A percentile compares a stretch with the other conserved stretches of the same genome.
These are phyloP conservation scores for Nannochloris sp. DNA, from an alignment of 139 green algal genomes.

Conservation along the genomic window DNA sequence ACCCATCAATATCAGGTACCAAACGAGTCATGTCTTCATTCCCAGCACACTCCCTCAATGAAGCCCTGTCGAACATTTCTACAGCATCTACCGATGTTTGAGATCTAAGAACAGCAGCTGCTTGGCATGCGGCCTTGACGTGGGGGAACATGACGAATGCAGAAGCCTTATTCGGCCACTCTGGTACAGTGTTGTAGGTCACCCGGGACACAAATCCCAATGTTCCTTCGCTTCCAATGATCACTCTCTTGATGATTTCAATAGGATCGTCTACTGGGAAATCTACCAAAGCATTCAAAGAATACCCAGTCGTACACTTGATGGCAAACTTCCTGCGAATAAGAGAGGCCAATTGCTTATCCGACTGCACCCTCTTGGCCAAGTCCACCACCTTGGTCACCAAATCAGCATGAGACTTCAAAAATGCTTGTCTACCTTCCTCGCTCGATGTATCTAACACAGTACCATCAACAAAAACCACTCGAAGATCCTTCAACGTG, in stretches of 20 bases:
- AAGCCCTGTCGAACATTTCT: conserved; percentile 89
- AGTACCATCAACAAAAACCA: conserved; percentile 89
- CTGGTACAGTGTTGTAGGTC: conserved; percentile 92
- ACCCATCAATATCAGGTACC: conserved; percentile 72
- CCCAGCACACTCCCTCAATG: conserved; percentile 59
- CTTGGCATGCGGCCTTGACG: conserved; percentile 68
- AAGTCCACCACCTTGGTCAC: conserved; percentile 68
- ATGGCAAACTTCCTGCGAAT: conserved; percentile 96
- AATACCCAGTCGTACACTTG: conserved; percentile 97
- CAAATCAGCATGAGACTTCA: conserved; percentile 62
- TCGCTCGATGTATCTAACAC: conserved; percentile 87
- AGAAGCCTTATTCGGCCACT: conserved; percentile 76
- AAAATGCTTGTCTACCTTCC: conserved; percentile 57
- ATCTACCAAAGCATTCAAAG: conserved; percentile 89
- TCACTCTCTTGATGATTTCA: conserved; percentile 92
- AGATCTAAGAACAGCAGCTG: conserved; percentile 64
- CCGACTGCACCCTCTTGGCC: conserved; percentile 50
- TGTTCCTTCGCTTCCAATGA: conserved; percentile 91
- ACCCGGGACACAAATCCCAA: conserved; percentile 81
- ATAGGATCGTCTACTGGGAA: conserved; percentile 81
- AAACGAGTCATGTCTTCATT: conserved; percentile 69
- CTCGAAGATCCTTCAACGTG: conserved; percentile 88
- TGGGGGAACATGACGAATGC: conserved; percentile 90
- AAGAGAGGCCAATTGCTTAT: conserved; percentile 75
- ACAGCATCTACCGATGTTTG: conserved; percentile 91